A percentile compares a stretch with the other conserved stretches of the same genome.
Conservation (phyloP, 2,329 filamentous ascomycete genomes). For the Diplodia seriata region DNA sequence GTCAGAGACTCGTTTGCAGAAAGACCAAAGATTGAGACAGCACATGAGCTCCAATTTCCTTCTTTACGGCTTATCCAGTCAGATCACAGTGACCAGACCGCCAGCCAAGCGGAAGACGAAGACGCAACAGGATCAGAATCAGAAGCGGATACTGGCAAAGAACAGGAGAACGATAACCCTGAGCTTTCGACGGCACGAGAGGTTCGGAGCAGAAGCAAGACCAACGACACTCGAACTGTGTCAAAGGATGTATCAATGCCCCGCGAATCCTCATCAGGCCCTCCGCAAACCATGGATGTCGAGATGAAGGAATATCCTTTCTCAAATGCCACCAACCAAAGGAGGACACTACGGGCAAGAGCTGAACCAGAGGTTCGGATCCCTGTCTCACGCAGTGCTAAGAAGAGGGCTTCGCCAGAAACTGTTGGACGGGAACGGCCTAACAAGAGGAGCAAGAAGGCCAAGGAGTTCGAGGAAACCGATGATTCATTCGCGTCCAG, state of each 20-base stretch:
- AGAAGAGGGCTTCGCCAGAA: constrained; percentile 5
- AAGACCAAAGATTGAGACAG: background rate
- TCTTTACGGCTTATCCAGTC: background rate
- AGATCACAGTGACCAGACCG: background rate
- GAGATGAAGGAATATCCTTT: background rate
- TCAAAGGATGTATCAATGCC: no score
- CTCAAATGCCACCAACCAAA: constrained; percentile 7
- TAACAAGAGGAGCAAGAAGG: constrained; percentile 1
- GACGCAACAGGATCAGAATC: background rate
- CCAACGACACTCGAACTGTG: no score
- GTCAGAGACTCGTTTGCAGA: constrained; percentile 15
- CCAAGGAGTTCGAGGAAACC: background rate
- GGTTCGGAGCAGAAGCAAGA: no score
- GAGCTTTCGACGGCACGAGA: background rate
- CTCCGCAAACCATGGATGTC: background rate
- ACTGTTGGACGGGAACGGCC: background rate
- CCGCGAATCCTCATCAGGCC: background rate
- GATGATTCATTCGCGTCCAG: constrained; percentile 12
- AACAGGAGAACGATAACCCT: background rate
- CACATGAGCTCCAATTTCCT: background rate
- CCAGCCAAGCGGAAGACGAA: background rate
- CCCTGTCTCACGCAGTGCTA: background rate
- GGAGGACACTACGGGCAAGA: background rate
- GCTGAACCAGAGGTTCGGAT: constrained; percentile 7
- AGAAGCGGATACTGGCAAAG: background rate